Evolutionary conservation across 805 yeast genomes (phyloP).

Genomic region (Saccharomycopsis sp.): DNA sequence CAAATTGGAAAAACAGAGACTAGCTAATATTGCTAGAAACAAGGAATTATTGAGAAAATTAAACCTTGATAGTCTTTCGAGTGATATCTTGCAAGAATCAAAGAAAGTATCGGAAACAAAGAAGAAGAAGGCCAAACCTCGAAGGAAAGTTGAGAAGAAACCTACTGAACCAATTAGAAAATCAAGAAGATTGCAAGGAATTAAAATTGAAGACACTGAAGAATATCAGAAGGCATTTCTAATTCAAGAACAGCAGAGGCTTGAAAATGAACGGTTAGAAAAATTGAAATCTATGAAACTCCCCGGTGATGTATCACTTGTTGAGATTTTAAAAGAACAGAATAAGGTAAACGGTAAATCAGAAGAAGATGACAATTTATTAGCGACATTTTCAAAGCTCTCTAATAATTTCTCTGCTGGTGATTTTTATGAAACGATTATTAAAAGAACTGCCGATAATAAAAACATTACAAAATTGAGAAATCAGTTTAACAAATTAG

Average conservation of each 20-base stretch:
- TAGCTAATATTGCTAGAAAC: constrained; percentile 78
- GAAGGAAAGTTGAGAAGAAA: constrained; percentile 24
- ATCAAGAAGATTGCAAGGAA: constrained; percentile 75
- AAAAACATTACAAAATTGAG: constrained; percentile 42
- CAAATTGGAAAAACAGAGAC: constrained; percentile 65
- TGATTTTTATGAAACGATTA: constrained; percentile 51
- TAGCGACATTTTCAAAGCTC: constrained; percentile 31
- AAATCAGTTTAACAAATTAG: constrained; percentile 43
- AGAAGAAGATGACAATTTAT: constrained; percentile 29
- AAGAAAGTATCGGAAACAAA: constrained; percentile 24
- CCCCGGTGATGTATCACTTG: constrained; percentile 56
- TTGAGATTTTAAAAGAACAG: constrained; percentile 41
- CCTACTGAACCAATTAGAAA: constrained; percentile 53
- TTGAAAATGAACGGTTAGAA: constrained; percentile 24
- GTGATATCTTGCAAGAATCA: constrained; percentile 39
- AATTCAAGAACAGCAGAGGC: constrained; percentile 23
- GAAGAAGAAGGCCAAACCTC: constrained; percentile 23
- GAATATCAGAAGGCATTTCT: constrained; percentile 28
- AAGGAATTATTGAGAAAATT: constrained; percentile 64
- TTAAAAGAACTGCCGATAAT: constrained; percentile 24
- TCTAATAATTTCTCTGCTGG: constrained; percentile 57
- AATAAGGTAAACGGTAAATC: constrained; percentile 17
- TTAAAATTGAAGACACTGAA: constrained; percentile 45
- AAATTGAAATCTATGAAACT: constrained; percentile 47
- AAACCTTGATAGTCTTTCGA: constrained; percentile 54